phyloP scores from a whole-genome alignment of 805 yeast species.

The Zygotorulaspora sp. region DNA sequence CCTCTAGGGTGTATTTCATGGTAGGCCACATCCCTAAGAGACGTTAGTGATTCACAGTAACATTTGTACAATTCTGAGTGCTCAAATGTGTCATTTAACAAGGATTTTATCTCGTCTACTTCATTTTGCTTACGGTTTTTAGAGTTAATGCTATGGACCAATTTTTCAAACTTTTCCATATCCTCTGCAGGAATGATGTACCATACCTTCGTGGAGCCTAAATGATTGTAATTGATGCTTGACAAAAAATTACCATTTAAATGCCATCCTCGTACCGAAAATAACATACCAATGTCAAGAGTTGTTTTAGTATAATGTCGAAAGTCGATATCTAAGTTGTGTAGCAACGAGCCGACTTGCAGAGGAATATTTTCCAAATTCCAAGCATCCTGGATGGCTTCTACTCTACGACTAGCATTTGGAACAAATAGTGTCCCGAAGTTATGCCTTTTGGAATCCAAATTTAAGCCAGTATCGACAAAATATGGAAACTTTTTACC shows the following conservation, averaged over 20 bases:
- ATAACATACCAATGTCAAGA: conserved; percentile 50
- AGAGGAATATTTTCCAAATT: conserved; percentile 53
- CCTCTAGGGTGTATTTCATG: conserved; percentile 16
- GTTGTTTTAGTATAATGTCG: conserved; percentile 41
- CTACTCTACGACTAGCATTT: conserved; percentile 19
- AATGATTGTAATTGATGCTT: conserved; percentile 47
- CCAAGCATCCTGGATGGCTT: conserved; percentile 42
- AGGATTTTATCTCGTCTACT: background rate
- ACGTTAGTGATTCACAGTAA: conserved; percentile 39
- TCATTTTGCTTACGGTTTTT: background rate
- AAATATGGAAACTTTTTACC: conserved; percentile 13
- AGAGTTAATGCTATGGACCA: conserved; percentile 22
- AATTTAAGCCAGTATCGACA: conserved; percentile 33
- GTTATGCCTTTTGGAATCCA: conserved; percentile 39
- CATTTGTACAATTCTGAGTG: conserved; percentile 49
- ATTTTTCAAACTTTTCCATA: conserved; percentile 46
- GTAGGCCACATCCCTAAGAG: background rate
- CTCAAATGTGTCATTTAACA: conserved; percentile 9
- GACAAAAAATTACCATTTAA: conserved; percentile 59
- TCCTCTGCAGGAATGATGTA: conserved; percentile 58
- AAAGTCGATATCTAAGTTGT: conserved; percentile 42
- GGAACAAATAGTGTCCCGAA: conserved; percentile 35
- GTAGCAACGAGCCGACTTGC: conserved; percentile 45
- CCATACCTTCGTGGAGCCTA: conserved; percentile 57
- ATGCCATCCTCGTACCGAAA: conserved; percentile 53